Evolutionary conservation across 345 rosid species (phyloP).

Genomic region (Hevea brasiliensis): DNA sequence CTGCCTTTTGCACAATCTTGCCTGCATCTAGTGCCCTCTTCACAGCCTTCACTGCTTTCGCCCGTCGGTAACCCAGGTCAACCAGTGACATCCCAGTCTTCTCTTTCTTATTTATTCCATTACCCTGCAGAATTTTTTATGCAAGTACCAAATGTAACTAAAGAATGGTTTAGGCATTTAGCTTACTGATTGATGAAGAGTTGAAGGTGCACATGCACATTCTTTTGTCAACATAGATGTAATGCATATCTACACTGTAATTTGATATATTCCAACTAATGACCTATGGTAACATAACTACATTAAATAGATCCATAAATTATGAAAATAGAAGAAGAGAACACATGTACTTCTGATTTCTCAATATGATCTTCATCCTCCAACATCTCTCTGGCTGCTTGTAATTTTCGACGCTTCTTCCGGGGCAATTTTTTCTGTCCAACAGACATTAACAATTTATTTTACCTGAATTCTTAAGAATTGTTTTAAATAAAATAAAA

Average conservation of each 20-base stretch:
- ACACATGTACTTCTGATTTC: constrained; percentile 48
- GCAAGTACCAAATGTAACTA: constrained; percentile 1
- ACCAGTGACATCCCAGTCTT: constrained; percentile 66
- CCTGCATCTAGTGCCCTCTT: constrained; percentile 73
- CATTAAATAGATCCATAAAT: background rate
- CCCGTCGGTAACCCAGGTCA: constrained; percentile 78
- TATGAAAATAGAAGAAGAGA: constrained; percentile 3
- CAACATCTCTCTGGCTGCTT: constrained; percentile 95
- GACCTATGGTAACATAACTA: background rate
- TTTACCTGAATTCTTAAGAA: background rate
- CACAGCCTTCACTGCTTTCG: constrained; percentile 80
- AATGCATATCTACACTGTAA: background rate
- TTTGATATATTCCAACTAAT: background rate
- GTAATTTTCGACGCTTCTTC: constrained; percentile 80
- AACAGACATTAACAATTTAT: constrained; percentile 6
- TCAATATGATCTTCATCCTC: constrained; percentile 57
- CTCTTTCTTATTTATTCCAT: constrained; percentile 55
- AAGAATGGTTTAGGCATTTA: background rate
- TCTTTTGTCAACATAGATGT: background rate
- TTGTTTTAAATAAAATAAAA: constrained; percentile 13
- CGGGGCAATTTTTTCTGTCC: constrained; percentile 87
- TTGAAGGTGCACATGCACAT: background rate
- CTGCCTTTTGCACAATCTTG: constrained; percentile 48
- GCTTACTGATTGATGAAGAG: background rate
- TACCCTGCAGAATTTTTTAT: constrained; percentile 33